phyloP scores from a whole-genome alignment of 2,329 filamentous ascomycete genomes.

The Emergomyces africanus region DNA sequence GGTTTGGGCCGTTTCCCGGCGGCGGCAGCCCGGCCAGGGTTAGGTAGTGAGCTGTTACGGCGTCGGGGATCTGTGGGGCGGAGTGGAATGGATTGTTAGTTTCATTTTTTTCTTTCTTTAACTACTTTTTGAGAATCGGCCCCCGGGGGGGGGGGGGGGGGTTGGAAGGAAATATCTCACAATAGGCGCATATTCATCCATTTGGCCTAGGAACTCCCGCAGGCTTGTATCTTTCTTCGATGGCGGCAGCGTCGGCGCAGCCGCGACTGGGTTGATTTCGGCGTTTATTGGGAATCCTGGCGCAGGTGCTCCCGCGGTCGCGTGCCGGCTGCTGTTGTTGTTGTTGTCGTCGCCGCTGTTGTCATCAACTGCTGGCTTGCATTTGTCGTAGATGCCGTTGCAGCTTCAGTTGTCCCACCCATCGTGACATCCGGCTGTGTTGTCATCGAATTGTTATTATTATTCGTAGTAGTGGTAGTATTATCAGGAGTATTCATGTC shows the following conservation, averaged over 20 bases:
- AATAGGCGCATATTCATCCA: constrained; percentile 97
- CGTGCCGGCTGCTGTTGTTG: constrained; percentile 9
- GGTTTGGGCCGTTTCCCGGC: constrained; percentile 70
- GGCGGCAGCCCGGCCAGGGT: constrained; percentile 89
- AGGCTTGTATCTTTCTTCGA: constrained; percentile 85
- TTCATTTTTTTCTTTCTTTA: background rate
- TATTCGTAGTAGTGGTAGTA: background rate
- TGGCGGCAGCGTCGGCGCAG: constrained; percentile 34
- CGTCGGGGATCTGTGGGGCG: constrained; percentile 71
- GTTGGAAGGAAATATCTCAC: constrained; percentile 41
- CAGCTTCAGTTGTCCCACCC: constrained; percentile 10
- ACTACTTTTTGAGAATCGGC: too few relatives aligned
- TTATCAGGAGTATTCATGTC: background rate
- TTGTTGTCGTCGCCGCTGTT: background rate
- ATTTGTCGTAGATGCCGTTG: background rate
- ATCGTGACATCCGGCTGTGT: constrained; percentile 8
- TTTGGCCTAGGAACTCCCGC: constrained; percentile 85
- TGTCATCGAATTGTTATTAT: background rate
- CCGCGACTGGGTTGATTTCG: constrained; percentile 14
- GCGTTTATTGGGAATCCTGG: constrained; percentile 18
- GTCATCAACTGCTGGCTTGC: background rate
- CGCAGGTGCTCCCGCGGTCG: constrained; percentile 13
- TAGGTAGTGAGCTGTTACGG: constrained; percentile 96
- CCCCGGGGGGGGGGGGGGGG: background rate
- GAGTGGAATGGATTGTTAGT: constrained; percentile 5